Percentiles rank a stretch among this genome's conserved stretches.
phyloP scores from a whole-genome alignment of 192 early-diverging fungal genomes.

The Podila epigama region DNA sequence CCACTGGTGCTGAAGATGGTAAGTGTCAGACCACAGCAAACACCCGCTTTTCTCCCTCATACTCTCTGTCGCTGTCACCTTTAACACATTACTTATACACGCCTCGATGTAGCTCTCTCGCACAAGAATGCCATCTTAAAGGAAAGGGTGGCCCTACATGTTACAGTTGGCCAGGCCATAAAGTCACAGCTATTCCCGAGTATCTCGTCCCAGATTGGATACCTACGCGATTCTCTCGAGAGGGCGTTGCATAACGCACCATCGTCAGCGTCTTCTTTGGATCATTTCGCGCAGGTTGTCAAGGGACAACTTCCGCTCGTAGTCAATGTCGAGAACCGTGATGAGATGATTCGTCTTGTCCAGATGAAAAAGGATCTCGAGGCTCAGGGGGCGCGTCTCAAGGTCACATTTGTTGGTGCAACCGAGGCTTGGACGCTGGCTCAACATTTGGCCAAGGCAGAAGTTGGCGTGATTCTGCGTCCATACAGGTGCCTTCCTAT shows the following conservation, averaged over 20 bases:
- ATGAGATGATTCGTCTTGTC: conserved; percentile 68
- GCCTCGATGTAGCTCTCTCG: conserved; percentile 2
- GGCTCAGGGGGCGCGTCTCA: conserved; percentile 24
- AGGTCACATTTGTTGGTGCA: conserved; percentile 66
- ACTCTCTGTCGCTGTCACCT: no score
- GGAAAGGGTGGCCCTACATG: conserved; percentile 59
- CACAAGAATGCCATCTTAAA: conserved; percentile 49
- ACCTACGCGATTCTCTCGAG: conserved; percentile 50
- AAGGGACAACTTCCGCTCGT: conserved; percentile 53
- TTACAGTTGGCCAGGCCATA: conserved; percentile 53
- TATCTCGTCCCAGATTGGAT: conserved; percentile 57
- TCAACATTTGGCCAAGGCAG: conserved; percentile 51
- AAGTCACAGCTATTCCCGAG: conserved; percentile 50
- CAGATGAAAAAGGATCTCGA: conserved; percentile 56
- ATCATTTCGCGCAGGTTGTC: conserved; percentile 37
- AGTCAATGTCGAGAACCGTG: conserved; percentile 52
- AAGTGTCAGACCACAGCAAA: conserved; percentile 14
- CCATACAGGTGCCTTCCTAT: conserved; percentile 69
- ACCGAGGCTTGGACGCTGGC: conserved; percentile 71
- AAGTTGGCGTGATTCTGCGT: conserved; percentile 65
- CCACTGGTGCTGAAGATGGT: conserved; percentile 58
- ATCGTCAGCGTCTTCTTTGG: not conserved
- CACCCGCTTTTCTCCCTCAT: conserved; percentile 21
- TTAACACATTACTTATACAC: not conserved
- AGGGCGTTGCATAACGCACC: conserved; percentile 11